Base-by-base conservation (phyloP, 345 rosid genomes). In the Aquilaria yunnanensis region DNA sequence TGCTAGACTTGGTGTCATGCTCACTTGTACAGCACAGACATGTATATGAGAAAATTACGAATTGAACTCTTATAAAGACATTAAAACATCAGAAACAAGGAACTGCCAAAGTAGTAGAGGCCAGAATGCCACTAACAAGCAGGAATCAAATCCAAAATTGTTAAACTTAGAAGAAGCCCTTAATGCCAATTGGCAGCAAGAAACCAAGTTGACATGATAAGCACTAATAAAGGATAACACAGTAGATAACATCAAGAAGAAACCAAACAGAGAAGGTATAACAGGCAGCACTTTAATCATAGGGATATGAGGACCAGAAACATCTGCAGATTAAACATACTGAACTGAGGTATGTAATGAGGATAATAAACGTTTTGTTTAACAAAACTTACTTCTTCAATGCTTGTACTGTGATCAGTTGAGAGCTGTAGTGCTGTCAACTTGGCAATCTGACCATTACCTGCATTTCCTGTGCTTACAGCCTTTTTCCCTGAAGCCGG, bases 331-430 rank as follows among this genome's bases (percentile, higher is more conserved):
- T 37, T 37, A 9, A 9, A 37, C 43, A 37, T 37, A 2, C 1
- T 37, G 32, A 14, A 67, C 1, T 23, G 23, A 64, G 57, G 14
- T 32, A 69, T 63, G 14, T 32, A 32, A 54, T 33, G 56, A 71
- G 31, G 4, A 60, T 23, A 13, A 45, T 3, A 9, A 5, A 3
- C 61, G 12, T 55, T 34, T 63, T 9, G 58, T 49, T 50, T 50
- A 62, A 14, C 29, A 62, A 47, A 61, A 78, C 88, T 81, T 86
- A 93, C 98, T 74, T 93, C 98, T 72, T 90, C 92, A 63, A 93
- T 80, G 85, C 89, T 86, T 46, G 96, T 93, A 72, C 98, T 90
- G 78, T 93, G 98, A 74, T 93, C 98, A 46, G 86, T 88, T 9
- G 98, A 86, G 48, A 93, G 81, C 83, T 93, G 97, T 86, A 93